phyloP scores from a whole-genome alignment of 78 protist genomes.

The Guillardia theta region DNA sequence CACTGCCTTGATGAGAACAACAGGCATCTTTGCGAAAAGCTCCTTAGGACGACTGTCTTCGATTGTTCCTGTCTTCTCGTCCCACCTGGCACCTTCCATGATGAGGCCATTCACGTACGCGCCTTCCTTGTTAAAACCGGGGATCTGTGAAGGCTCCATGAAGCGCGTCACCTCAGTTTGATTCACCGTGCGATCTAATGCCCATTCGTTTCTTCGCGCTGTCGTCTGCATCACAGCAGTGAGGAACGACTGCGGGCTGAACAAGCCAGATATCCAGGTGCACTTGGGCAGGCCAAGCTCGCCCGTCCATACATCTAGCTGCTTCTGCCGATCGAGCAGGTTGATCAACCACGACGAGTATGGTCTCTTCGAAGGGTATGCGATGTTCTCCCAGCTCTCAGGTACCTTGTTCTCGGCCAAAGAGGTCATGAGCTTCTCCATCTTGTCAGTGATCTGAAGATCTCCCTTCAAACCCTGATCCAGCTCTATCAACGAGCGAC shows the following conservation, averaged over 20 bases:
- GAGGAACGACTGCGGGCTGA: conserved; percentile 81
- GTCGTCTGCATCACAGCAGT: conserved; percentile 77
- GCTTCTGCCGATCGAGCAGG: conserved; percentile 56
- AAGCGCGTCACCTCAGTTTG: conserved; percentile 75
- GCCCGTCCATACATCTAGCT: conserved; percentile 55
- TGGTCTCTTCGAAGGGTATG: conserved; percentile 70
- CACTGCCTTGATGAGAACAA: conserved; percentile 63
- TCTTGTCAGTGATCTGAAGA: conserved; percentile 66
- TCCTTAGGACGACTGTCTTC: conserved; percentile 63
- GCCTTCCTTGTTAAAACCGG: conserved; percentile 59
- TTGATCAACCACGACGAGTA: conserved; percentile 64
- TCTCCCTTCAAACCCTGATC: conserved; percentile 74
- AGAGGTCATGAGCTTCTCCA: conserved; percentile 56
- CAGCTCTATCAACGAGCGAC: conserved; percentile 65
- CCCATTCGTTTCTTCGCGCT: conserved; percentile 70
- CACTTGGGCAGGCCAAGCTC: conserved; percentile 61
- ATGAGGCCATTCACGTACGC: conserved; percentile 76
- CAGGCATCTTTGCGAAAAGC: conserved; percentile 67
- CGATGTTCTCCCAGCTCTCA: conserved; percentile 56
- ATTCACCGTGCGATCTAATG: conserved; percentile 60
- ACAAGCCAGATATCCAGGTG: conserved; percentile 68
- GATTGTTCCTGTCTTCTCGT: conserved; percentile 48
- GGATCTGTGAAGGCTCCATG: conserved; percentile 15
- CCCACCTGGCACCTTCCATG: conserved; percentile 84
- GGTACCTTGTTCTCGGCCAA: conserved; percentile 59